phyloP scores from a whole-genome alignment of 176 grass and related monocot species.

The Rhynchospora breviuscula region DNA sequence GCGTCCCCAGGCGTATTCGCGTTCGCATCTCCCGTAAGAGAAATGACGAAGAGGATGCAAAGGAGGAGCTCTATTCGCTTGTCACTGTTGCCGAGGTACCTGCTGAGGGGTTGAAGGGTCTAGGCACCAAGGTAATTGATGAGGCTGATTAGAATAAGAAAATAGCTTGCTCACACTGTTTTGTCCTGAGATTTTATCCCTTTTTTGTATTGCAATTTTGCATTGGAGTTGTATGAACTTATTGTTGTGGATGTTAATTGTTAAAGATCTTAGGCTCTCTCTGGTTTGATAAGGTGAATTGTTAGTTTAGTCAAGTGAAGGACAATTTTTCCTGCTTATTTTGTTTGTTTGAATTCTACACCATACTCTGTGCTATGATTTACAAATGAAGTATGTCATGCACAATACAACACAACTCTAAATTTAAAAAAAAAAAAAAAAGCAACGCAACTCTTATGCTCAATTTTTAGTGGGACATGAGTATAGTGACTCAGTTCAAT shows the following conservation, averaged over 20 bases:
- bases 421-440: too few relatives aligned
- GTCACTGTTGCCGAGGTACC: constrained; percentile 81
- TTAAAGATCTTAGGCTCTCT: background rate
- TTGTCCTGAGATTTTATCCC: background rate
- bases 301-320: constrained; percentile 10
- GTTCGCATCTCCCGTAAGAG: constrained; percentile 86
- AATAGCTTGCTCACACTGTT: background rate
- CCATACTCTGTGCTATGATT: too few relatives aligned
- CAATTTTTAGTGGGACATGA: too few relatives aligned
- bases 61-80: constrained; percentile 87
- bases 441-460: too few relatives aligned
- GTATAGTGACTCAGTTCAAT: too few relatives aligned
- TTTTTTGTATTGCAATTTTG: background rate
- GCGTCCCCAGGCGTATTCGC: constrained; percentile 72
- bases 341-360: background rate
- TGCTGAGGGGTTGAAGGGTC: constrained; percentile 64
- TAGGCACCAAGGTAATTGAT: constrained; percentile 75
- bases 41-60: constrained; percentile 80
- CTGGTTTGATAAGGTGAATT: background rate
- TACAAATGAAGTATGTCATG: too few relatives aligned
- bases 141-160: constrained; percentile 50
- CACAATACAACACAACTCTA: too few relatives aligned
- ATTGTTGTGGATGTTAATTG: constrained; percentile 2
- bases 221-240: constrained; percentile 8
- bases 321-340: background rate